Base-by-base conservation (phyloP, 108 stramenopile genomes). In the Cyclotella cryptica region DNA sequence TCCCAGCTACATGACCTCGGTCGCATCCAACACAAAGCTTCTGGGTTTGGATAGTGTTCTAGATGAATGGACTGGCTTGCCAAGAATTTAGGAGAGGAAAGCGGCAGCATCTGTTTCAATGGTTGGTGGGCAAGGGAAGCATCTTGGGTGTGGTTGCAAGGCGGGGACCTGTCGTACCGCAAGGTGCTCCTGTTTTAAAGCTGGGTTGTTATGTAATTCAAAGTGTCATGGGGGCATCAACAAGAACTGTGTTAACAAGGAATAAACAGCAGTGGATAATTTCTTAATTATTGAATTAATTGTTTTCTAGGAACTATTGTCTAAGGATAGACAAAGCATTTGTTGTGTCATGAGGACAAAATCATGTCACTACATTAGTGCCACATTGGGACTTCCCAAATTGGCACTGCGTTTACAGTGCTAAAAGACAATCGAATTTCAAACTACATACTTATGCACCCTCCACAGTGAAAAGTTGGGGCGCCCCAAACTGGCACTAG, bases 31-130 rank as follows among this genome's bases (percentile, higher is more conserved):
- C 15, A 17, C 47, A n/a, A n/a, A n/a, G n/a, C 15, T 49, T 49
- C 47, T 49, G n/a, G 47, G 47, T 49, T n/a, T 49, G 18, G 47
- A 9, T 49, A 49, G n/a, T n/a, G 47, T 49, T 49, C 18, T n/a
- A 49, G 47, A 49, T 49, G 47, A 49, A 49, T 49, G n/a, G 15
- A n/a, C 47, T 49, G 47, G 47, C 15, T n/a, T 49, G 47, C 47
- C 47, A n/a, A n/a, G 15, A n/a, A 49, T 49, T n/a, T 7, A 17
- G n/a, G 47, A n/a, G n/a, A 49, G 47, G n/a, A 35, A 35, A 35
- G 35, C 35, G 35, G 35, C 35, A 35, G 35, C 35, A 35, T 35
- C 35, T n/a, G n/a, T 35, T 35, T 49, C 47, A n/a, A 49, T 49
- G 15, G 47, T 49, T 49, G 47, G 47, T 17, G 47, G 47, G 15